These are phyloP conservation scores for Backusella tarrabulga DNA, from an alignment of 192 early-diverging fungal genomes.

Conservation along the genomic window DNA sequence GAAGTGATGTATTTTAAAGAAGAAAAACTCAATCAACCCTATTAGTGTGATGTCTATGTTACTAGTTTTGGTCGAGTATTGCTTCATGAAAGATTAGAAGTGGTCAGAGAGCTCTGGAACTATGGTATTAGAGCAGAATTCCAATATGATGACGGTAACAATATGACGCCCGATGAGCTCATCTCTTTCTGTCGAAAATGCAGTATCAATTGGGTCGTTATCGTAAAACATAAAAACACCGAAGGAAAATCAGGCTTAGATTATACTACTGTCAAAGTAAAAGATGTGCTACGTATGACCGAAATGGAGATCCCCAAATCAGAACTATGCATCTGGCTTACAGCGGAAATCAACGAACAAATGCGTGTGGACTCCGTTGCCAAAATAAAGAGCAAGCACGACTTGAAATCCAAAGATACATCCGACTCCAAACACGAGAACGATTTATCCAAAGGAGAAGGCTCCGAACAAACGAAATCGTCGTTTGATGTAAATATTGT, in stretches of 20 bases:
- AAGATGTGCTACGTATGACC: constrained; percentile 67
- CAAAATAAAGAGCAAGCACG: constrained; percentile 36
- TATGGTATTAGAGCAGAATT: constrained; percentile 80
- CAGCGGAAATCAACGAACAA: constrained; percentile 68
- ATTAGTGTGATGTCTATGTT: constrained; percentile 71
- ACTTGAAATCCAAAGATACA: constrained; percentile 33
- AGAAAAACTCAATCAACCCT: constrained; percentile 10
- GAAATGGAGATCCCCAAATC: constrained; percentile 67
- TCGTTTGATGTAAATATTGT: constrained; percentile 49
- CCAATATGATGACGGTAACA: constrained; percentile 67
- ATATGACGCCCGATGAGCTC: constrained; percentile 63
- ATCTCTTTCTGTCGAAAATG: constrained; percentile 59
- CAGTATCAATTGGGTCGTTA: constrained; percentile 81
- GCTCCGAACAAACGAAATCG: constrained; percentile 28
- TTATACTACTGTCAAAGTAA: constrained; percentile 60
- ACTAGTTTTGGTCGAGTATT: constrained; percentile 78
- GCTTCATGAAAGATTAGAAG: constrained; percentile 70
- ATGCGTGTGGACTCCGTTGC: constrained; percentile 54
- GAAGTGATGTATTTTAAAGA: neutral
- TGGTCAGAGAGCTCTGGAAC: constrained; percentile 79
- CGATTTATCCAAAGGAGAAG: constrained; percentile 36
- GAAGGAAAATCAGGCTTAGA: constrained; percentile 33
- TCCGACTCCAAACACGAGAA: constrained; percentile 9
- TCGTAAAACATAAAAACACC: constrained; percentile 58
- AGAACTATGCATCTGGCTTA: constrained; percentile 56